Evolutionary conservation across 2,329 filamentous ascomycete species (phyloP).

Genomic region (Colletotrichum lentis): DNA sequence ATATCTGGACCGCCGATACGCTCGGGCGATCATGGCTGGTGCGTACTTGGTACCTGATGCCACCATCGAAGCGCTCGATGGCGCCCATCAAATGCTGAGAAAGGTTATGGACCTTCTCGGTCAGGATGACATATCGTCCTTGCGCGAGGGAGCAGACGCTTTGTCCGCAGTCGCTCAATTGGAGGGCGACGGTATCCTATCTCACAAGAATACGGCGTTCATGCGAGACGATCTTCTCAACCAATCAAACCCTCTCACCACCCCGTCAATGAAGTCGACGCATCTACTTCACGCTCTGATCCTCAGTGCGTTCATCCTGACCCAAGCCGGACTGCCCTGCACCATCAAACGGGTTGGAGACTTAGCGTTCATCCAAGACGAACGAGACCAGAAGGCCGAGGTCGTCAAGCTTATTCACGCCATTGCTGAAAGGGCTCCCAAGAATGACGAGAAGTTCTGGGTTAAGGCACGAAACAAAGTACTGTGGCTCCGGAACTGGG

Average conservation of each 20-base stretch:
- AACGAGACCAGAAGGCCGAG: slow-evolving; percentile 69
- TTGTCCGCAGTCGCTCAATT: slow-evolving; percentile 50
- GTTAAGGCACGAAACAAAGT: slow-evolving; percentile 68
- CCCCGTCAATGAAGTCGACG: slow-evolving; percentile 63
- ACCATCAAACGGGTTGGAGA: slow-evolving; percentile 66
- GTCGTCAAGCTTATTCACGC: slow-evolving; percentile 66
- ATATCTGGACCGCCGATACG: slow-evolving; percentile 70
- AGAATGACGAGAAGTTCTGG: slow-evolving; percentile 72
- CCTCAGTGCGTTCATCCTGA: slow-evolving; percentile 66
- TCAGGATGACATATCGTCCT: slow-evolving; percentile 62
- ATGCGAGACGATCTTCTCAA: slow-evolving; percentile 64
- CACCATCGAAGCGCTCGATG: slow-evolving; percentile 64
- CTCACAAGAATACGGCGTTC: slow-evolving; percentile 52
- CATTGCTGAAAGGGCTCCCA: slow-evolving; percentile 58
- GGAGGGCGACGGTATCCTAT: slow-evolving; percentile 48
- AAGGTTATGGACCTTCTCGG: slow-evolving; percentile 69
- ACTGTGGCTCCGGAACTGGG: slow-evolving; percentile 79
- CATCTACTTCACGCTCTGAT: slow-evolving; percentile 70
- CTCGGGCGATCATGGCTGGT: slow-evolving; percentile 71
- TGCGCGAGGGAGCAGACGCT: slow-evolving; percentile 57
- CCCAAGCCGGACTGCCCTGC: slow-evolving; percentile 58
- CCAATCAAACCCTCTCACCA: slow-evolving; percentile 70
- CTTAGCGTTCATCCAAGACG: slow-evolving; percentile 69
- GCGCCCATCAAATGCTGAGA: slow-evolving; percentile 66
- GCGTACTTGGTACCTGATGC: slow-evolving; percentile 72